Evolutionary conservation across 116 monocot genomes (phyloP).

Genomic region (Phalaenopsis hybrid): DNA sequence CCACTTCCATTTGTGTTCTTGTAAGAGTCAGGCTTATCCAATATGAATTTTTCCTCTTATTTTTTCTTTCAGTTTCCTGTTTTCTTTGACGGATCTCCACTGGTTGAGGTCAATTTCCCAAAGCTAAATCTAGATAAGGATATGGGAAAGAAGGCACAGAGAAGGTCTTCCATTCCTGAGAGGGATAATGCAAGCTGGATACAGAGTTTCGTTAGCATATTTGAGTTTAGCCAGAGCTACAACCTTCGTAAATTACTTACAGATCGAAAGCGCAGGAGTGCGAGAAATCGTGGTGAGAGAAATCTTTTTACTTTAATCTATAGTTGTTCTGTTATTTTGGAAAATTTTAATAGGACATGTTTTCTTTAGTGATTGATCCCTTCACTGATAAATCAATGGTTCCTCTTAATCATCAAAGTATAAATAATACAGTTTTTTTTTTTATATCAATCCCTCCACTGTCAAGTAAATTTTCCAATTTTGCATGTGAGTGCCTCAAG

Average conservation of each 20-base stretch:
- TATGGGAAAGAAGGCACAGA: slow-evolving; percentile 49
- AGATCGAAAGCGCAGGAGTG: slow-evolving; percentile 38
- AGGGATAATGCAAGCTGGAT: slow-evolving; percentile 53
- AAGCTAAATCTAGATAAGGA: background rate
- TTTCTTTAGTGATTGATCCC: background rate
- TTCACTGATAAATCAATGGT: background rate
- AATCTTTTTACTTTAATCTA: background rate
- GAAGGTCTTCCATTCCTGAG: slow-evolving; percentile 3
- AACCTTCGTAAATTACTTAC: slow-evolving; percentile 41
- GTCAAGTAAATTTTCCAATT: background rate
- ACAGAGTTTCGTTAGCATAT: slow-evolving; percentile 48
- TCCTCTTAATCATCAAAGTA: background rate
- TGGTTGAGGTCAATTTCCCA: slow-evolving; percentile 1
- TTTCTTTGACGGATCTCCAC: slow-evolving; percentile 10
- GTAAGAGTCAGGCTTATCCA: background rate
- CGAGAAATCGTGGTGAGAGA: slow-evolving; percentile 22
- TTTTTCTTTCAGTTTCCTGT: slow-evolving; percentile 16
- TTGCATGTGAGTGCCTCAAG: background rate
- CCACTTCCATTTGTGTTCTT: background rate
- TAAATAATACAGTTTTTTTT: background rate
- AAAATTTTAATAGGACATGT: slow-evolving; percentile 4
- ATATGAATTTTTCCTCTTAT: background rate
- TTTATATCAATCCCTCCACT: background rate
- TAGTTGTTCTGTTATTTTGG: background rate
- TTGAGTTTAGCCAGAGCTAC: slow-evolving; percentile 41